Conservation (phyloP, 345 rosid species). For the Chamaenerion angustifolium region DNA sequence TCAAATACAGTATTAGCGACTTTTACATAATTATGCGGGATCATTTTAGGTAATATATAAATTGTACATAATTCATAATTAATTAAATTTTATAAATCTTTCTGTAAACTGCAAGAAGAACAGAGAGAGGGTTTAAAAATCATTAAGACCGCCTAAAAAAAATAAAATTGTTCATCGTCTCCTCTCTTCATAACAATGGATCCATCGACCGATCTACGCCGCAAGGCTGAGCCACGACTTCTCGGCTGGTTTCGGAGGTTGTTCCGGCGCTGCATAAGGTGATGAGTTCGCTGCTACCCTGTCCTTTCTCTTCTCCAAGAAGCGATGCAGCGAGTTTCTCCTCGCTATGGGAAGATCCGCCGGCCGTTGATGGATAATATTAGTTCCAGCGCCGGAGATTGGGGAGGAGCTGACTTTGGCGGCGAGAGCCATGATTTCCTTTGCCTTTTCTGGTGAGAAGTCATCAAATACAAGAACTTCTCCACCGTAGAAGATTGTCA, state of each 20-base stretch:
- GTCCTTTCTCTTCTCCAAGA: slow-evolving; percentile 89
- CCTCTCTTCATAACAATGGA: no score
- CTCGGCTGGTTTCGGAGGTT: slow-evolving; percentile 24
- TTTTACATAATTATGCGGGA: no score
- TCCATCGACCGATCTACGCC: slow-evolving; percentile 16
- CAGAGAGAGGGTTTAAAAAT: no score
- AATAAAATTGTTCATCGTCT: no score
- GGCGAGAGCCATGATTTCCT: slow-evolving; percentile 58
- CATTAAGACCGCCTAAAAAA: no score
- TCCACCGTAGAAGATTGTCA: slow-evolving; percentile 83
- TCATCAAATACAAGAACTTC: slow-evolving; percentile 63
- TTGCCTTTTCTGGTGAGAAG: slow-evolving; percentile 67
- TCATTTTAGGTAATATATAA: no score
- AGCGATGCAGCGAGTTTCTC: slow-evolving; percentile 87
- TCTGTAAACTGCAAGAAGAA: no score
- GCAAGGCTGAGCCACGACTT: slow-evolving; percentile 70
- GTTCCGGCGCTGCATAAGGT: slow-evolving; percentile 33
- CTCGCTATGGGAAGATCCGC: slow-evolving; percentile 69
- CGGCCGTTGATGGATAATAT: slow-evolving; percentile 10
- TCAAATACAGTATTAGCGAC: no score
- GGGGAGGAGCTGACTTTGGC: slow-evolving; percentile 31
- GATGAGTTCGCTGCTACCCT: slow-evolving; percentile 44
- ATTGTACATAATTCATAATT: no score
- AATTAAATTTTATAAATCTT: no score
- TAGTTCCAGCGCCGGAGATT: slow-evolving; percentile 11